These are phyloP conservation scores for Fusarium mexicanum DNA, from an alignment of 2,329 filamentous ascomycete species.

Conservation along the genomic window DNA sequence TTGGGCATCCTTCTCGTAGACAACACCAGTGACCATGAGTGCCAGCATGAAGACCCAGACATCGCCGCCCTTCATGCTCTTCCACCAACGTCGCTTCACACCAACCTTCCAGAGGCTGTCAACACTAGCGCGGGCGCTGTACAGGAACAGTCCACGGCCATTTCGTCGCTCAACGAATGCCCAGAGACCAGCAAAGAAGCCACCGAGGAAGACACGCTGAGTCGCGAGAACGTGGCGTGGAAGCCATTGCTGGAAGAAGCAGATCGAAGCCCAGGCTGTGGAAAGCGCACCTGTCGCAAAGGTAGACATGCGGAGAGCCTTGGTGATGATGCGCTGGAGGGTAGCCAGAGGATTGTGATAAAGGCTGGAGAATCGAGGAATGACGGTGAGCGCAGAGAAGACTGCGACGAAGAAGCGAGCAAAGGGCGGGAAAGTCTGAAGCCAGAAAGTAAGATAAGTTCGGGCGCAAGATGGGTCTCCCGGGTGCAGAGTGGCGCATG, in stretches of 20 bases:
- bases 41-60: slow-evolving; percentile 84
- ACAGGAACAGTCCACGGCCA: slow-evolving; percentile 77
- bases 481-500: slow-evolving; percentile 90
- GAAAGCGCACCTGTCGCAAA: slow-evolving; percentile 84
- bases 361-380: slow-evolving; percentile 74
- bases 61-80: slow-evolving; percentile 82
- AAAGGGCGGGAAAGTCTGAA: slow-evolving; percentile 81
- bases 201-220: slow-evolving; percentile 89
- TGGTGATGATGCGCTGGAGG: slow-evolving; percentile 71
- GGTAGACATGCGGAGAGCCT: slow-evolving; percentile 77
- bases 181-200: slow-evolving; percentile 86
- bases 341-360: slow-evolving; percentile 75
- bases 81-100: slow-evolving; percentile 90
- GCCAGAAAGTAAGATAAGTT: slow-evolving; percentile 88
- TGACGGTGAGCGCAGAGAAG: slow-evolving; percentile 72
- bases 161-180: slow-evolving; percentile 76
- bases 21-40: slow-evolving; percentile 78
- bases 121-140: slow-evolving; percentile 79
- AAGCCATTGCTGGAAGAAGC: slow-evolving; percentile 84
- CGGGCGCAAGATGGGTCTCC: slow-evolving; percentile 87
- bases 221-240: slow-evolving; percentile 79
- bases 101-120: slow-evolving; percentile 93
- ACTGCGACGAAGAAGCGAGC: slow-evolving; percentile 81
- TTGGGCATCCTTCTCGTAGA: slow-evolving; percentile 77
- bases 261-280: slow-evolving; percentile 88